Evolutionary conservation across 208 protist genomes (phyloP), one percentile per base, ranked within the genome.

Genomic region (Trypanosoma lewisi): DNA sequence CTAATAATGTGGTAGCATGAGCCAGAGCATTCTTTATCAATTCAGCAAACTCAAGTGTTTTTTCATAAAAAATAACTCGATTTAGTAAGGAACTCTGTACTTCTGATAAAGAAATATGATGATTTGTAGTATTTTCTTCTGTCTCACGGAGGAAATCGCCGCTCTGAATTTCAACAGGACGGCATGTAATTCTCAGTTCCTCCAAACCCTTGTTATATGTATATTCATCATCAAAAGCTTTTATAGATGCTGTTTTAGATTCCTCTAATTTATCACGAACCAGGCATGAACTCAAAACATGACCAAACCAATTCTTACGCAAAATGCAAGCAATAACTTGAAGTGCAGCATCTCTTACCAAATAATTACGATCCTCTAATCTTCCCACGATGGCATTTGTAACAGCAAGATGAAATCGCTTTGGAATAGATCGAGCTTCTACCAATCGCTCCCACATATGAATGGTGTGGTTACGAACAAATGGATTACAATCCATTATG

Each of bases 401-500:
- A 48, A 93, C 16, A 11, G 83, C 70, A 31, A 93, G 36, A 44
- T 90, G 79, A 67, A 86, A 94, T 25, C 83, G 74, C 50, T 87
- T 87, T 12, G 89, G 89, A 37, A 96, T 81, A 12, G 81, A 80
- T 30, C 78, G 74, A 56, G 75, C 63, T 27, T 96, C 87, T 21
- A 91, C 75, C 23, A 96, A 52, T 25, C 71, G 72, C 42, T 85
- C 83, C 85, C 86, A 93, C 37, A 80, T 83, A 62, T 91, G 86
- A 44, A 96, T 54, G 11, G 75, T 78, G 65, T 96, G 87, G 63
- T 92, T 93, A 34, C 89, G 84, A 54, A 88, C 83, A 80, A 93
- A 96, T 28, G 87, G 77, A 63, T 96, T 96, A 17, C 88, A 67
- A 58, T 96, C 89, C 83, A 91, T 87, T 31, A 91, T 55, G 19